phyloP scores from a whole-genome alignment of 106 monocot genomes.

The Apostasia ramifera region DNA sequence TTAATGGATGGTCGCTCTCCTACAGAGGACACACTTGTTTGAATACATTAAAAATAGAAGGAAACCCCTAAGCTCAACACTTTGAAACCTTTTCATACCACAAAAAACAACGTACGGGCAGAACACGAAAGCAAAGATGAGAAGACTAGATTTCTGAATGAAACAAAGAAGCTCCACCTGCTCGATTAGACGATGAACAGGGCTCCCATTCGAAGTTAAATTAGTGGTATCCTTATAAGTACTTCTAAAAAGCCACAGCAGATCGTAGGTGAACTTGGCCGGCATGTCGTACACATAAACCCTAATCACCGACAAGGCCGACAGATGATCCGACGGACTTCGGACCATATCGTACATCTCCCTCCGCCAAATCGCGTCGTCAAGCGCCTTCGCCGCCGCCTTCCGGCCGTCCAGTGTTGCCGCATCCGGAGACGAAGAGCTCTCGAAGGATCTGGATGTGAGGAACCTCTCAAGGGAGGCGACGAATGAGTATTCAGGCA shows the following conservation, averaged over 20 bases:
- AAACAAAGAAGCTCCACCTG: slow-evolving; percentile 33
- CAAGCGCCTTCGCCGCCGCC: slow-evolving; percentile 26
- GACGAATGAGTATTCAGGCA: slow-evolving; percentile 60
- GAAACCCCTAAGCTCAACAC: no score
- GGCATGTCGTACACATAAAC: slow-evolving; percentile 97
- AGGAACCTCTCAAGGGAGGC: slow-evolving; percentile 76
- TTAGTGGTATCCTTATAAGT: slow-evolving; percentile 67
- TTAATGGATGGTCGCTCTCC: no score
- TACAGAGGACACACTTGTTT: no score
- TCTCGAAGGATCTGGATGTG: slow-evolving; percentile 13
- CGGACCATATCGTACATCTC: slow-evolving; percentile 25
- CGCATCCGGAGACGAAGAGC: not conserved
- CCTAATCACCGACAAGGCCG: slow-evolving; percentile 28
- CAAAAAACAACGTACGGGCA: no score
- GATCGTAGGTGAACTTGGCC: slow-evolving; percentile 77
- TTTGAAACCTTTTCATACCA: no score
- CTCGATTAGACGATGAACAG: slow-evolving; percentile 84
- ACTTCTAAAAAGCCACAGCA: slow-evolving; percentile 54
- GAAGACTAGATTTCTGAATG: no score
- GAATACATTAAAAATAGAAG: no score
- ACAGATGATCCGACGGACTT: slow-evolving; percentile 19
- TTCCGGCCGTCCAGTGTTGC: not conserved
- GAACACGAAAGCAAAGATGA: no score
- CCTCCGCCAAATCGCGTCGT: slow-evolving; percentile 37
- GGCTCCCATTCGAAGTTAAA: slow-evolving; percentile 87